Evolutionary conservation across 2,329 filamentous ascomycete species (phyloP).

Genomic region (Tolypocladium guangdongense): DNA sequence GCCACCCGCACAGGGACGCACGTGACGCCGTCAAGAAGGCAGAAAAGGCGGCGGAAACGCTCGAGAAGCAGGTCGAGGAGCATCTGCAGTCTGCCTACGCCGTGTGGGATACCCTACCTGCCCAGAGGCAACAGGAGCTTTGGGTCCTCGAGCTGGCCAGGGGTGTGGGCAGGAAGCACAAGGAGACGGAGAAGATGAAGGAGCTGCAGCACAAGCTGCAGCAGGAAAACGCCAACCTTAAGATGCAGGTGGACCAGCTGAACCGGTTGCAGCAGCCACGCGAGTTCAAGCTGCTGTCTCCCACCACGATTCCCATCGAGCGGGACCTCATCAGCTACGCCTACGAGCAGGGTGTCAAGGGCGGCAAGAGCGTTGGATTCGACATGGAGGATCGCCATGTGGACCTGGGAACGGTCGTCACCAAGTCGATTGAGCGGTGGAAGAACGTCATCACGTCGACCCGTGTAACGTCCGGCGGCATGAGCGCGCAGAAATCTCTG

Average conservation of each 20-base stretch:
- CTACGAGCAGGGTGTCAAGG: constrained; percentile 32
- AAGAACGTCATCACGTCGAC: constrained; percentile 47
- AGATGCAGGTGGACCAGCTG: constrained; percentile 47
- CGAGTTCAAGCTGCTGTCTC: constrained; percentile 44
- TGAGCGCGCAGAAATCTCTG: constrained; percentile 39
- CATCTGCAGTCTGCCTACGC: constrained; percentile 70
- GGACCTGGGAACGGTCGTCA: constrained; percentile 40
- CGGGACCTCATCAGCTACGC: constrained; percentile 35
- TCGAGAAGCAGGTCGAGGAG: constrained; percentile 59
- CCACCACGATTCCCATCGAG: constrained; percentile 41
- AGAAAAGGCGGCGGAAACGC: constrained; percentile 40
- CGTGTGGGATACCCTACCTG: constrained; percentile 60
- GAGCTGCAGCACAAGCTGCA: constrained; percentile 37
- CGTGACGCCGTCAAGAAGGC: constrained; percentile 36
- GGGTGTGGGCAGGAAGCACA: constrained; percentile 45
- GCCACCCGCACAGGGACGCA: constrained; percentile 27
- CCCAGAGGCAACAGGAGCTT: constrained; percentile 44
- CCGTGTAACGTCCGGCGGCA: constrained; percentile 30
- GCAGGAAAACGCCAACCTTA: constrained; percentile 47
- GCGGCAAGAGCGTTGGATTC: constrained; percentile 31
- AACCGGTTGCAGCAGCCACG: constrained; percentile 48
- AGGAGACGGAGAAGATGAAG: constrained; percentile 40
- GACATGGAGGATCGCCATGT: constrained; percentile 38
- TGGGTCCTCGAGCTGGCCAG: constrained; percentile 53
- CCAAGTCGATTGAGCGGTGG: constrained; percentile 49